Percentiles rank a stretch among this genome's conserved stretches.
These are phyloP conservation scores for Kwoniella heveanensis DNA, from an alignment of 768 basidiomycete species.

Conservation along the genomic window DNA sequence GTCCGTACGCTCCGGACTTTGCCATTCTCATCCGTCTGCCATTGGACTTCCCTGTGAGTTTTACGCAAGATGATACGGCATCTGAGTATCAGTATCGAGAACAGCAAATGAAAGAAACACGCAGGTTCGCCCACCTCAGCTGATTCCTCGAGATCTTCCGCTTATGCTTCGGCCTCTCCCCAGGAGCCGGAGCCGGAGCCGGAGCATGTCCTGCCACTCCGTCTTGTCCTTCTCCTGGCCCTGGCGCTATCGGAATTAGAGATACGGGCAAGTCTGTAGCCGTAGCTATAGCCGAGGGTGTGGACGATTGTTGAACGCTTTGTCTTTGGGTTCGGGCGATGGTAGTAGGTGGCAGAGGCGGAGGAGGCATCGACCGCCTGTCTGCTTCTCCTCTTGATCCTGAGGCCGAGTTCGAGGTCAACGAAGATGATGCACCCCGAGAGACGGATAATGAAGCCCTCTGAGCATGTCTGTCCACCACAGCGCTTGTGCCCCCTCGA, in stretches of 20 bases:
- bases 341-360: neutral
- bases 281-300: neutral
- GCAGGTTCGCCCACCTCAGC: slow-evolving; percentile 48
- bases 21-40: slow-evolving; percentile 49
- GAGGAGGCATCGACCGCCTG: slow-evolving; percentile 14
- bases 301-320: neutral
- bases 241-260: too few species aligned
- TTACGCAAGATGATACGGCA: too few species aligned
- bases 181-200: neutral
- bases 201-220: too few species aligned
- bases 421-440: neutral
- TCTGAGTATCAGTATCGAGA: too few species aligned
- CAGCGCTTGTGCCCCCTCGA: too few species aligned
- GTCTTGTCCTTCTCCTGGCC: too few species aligned
- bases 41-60: slow-evolving; percentile 43
- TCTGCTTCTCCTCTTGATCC: neutral
- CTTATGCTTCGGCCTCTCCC: slow-evolving; percentile 47
- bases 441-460: neutral
- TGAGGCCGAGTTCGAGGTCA: neutral
- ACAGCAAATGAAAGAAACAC: too few species aligned
- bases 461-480: neutral
- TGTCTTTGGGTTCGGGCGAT: neutral
- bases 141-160: slow-evolving; percentile 48
- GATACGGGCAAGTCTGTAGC: too few species aligned
- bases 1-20: slow-evolving; percentile 31